A percentile compares a stretch with the other conserved stretches of the same genome.
Conservation (phyloP, 139 green algal genomes). For the Pleodorina starrii region DNA sequence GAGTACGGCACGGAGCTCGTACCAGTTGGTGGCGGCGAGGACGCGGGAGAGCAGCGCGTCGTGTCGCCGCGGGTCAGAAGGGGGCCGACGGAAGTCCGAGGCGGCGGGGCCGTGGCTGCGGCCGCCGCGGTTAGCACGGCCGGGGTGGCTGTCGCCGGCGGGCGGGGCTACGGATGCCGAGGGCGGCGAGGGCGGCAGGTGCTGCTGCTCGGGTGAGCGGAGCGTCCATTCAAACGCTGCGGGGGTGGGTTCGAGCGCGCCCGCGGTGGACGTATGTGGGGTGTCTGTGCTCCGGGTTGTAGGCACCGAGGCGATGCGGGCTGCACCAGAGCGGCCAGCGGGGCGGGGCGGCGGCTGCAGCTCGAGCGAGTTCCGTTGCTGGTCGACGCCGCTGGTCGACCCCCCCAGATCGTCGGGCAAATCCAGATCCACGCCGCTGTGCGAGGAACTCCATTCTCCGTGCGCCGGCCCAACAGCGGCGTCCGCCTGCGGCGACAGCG, state of each 20-base stretch:
- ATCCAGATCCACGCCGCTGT: background rate
- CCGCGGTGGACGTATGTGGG: too few relatives aligned
- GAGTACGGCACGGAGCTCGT: conserved; percentile 29
- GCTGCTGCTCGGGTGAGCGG: conserved; percentile 4
- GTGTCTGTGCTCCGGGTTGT: too few relatives aligned
- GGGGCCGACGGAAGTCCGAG: background rate
- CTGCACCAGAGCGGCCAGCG: background rate
- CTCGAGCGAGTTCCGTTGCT: background rate
- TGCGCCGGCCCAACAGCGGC: background rate
- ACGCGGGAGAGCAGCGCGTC: background rate
- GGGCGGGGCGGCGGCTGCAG: background rate
- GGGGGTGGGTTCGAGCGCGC: too few relatives aligned
- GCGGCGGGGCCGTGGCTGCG: background rate
- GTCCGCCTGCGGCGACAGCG: background rate
- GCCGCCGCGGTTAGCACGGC: background rate
- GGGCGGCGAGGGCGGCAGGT: conserved; percentile 18
- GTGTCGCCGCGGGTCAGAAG: background rate
- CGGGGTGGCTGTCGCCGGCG: too few relatives aligned
- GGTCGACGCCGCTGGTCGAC: background rate
- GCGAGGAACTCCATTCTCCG: background rate
- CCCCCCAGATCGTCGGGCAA: too few relatives aligned
- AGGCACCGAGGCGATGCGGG: too few relatives aligned
- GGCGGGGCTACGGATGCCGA: background rate
- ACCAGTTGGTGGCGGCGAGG: conserved; percentile 10
- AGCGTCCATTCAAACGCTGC: background rate